Evolutionary conservation across 2,329 filamentous ascomycete species (phyloP).

Genomic region (Colletotrichum destructivum): DNA sequence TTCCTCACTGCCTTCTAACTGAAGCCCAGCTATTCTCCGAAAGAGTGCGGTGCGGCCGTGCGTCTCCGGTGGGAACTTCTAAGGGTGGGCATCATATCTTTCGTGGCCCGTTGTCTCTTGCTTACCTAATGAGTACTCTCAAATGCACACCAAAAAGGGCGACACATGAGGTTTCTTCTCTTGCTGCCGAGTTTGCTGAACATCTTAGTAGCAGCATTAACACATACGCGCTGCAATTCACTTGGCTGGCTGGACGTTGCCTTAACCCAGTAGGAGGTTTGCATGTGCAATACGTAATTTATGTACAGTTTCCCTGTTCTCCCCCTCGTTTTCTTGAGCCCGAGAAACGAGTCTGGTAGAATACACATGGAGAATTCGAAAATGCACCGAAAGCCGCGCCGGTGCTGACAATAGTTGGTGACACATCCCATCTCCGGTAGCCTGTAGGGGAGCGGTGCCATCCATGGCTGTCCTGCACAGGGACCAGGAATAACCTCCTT

Average conservation of each 20-base stretch:
- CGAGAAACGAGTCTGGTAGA: not conserved
- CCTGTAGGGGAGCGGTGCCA: not conserved
- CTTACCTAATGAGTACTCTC: not conserved
- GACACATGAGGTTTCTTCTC: not conserved
- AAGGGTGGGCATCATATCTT: too few relatives aligned
- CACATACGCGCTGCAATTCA: not conserved
- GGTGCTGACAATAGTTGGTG: constrained; percentile 22
- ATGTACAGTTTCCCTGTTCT: not conserved
- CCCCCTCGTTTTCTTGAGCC: too few relatives aligned
- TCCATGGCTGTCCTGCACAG: not conserved
- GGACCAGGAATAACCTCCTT: not conserved
- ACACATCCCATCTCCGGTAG: constrained; percentile 6
- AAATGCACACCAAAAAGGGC: too few relatives aligned
- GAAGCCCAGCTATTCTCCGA: too few relatives aligned
- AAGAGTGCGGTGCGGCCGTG: too few relatives aligned
- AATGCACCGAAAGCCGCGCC: constrained; percentile 33
- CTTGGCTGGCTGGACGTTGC: not conserved
- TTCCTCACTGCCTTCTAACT: not conserved
- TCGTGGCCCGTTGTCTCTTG: not conserved
- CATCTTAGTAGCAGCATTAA: not conserved
- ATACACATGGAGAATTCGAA: constrained; percentile 1
- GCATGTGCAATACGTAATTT: not conserved
- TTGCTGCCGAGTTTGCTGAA: constrained; percentile 1
- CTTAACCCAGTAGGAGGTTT: not conserved
- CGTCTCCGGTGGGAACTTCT: too few relatives aligned